Evolutionary conservation across 352 stramenopile species (phyloP), one percentile per base, ranked within the genome.

Genomic region (Phytophthora macrochlamydospora): DNA sequence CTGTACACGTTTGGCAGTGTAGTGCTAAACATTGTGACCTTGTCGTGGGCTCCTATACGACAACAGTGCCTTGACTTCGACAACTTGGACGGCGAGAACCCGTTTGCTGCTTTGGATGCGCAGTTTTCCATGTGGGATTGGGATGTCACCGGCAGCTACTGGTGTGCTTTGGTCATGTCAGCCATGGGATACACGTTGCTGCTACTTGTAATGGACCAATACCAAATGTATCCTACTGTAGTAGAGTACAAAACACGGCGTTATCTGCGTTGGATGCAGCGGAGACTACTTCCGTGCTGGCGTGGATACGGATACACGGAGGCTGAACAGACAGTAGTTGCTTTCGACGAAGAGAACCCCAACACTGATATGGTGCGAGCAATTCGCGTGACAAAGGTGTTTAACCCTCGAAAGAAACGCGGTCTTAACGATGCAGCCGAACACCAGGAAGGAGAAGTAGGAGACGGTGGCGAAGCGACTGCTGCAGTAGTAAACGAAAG

Each of bases 161-260:
- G 85, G 35, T 68, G 66, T 33, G 76, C 77, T 8, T 62, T 94
- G 18, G 48, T 74, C 13, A 46, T 46, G 6, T 84, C 76, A n/a
- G 75, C 72, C 18, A 14, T 84, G 7, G 14, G 69, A 11, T 95
- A 90, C 60, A 78, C 71, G 51, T 6, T 77, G 0, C n/a, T 93
- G 14, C 51, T 95, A 13, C 42, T 95, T 2, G 45, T 66, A 1
- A 65, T 91, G 8, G 87, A 95, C 67, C 66, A 81, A 46, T 68
- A 75, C 18, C 80, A 90, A 69, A 92, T 89, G 76, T 93, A 93
- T 56, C 81, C 87, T 9, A 90, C 85, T 4, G 63, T 89, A 7
- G 60, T 81, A 3, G 52, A 78, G 24, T 63, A 85, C 57, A 68
- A 67, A 14, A 51, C 90, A 9, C 49, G 54, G 6, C 62, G 56